A percentile compares a stretch with the other conserved stretches of the same genome.
Evolutionary conservation across 192 early-diverging fungal genomes (phyloP).

Genomic region (Podila epicladia): DNA sequence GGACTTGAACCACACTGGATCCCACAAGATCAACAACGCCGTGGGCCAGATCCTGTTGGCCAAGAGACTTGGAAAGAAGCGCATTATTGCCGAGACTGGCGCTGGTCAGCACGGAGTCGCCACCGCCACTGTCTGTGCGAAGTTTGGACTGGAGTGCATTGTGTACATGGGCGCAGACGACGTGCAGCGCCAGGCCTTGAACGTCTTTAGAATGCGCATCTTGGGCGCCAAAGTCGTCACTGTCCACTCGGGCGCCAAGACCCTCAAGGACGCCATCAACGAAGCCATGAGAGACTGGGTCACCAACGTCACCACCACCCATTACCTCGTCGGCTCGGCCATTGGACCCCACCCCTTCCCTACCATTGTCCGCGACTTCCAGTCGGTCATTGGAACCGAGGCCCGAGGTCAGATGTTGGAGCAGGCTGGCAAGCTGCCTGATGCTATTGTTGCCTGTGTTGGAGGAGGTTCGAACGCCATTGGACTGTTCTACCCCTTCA

Average conservation of each 20-base stretch:
- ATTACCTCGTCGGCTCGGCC: slow-evolving; percentile 97
- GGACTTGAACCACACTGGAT: slow-evolving; percentile 98
- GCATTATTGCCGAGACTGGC: slow-evolving; percentile 99
- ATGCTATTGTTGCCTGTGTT: slow-evolving; percentile 95
- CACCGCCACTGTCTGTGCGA: slow-evolving; percentile 97
- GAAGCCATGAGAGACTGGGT: slow-evolving; percentile 99
- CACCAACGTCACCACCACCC: slow-evolving; percentile 91
- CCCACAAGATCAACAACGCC: slow-evolving; percentile 99
- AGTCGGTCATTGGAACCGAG: slow-evolving; percentile 96
- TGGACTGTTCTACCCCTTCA: slow-evolving; percentile 97
- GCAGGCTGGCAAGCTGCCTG: slow-evolving; percentile 86
- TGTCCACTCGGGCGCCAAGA: slow-evolving; percentile 74
- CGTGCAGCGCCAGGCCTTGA: slow-evolving; percentile 90
- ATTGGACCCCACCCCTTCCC: slow-evolving; percentile 99
- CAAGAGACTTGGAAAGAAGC: slow-evolving; percentile 93
- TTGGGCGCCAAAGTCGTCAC: slow-evolving; percentile 94
- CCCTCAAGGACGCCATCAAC: slow-evolving; percentile 98
- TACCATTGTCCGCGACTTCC: slow-evolving; percentile 96
- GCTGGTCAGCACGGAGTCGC: slow-evolving; percentile 99
- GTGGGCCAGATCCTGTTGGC: slow-evolving; percentile 94
- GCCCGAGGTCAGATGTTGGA: slow-evolving; percentile 85
- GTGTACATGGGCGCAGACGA: slow-evolving; percentile 99
- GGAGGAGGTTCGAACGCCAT: slow-evolving; percentile 98
- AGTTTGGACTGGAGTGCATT: slow-evolving; percentile 95
- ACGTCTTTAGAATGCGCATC: slow-evolving; percentile 95